phyloP scores from a whole-genome alignment of 371 early-diverging fungal genomes.

The Cokeromyces recurvatus region DNA sequence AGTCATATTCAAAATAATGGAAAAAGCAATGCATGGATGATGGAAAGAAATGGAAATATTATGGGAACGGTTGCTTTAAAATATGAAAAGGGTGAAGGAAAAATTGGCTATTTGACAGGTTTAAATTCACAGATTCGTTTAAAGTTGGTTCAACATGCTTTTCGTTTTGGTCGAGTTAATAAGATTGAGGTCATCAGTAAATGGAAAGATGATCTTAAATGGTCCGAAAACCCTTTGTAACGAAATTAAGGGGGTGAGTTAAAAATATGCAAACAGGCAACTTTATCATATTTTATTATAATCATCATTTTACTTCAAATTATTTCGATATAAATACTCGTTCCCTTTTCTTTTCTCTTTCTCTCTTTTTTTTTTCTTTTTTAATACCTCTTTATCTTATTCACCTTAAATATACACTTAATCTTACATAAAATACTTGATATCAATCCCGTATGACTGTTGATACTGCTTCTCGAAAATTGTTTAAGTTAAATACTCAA shows the following conservation, averaged over 20 bases:
- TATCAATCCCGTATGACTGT: too few relatives aligned
- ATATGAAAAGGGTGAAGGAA: constrained; percentile 29
- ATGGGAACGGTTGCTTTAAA: constrained; percentile 28
- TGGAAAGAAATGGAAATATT: constrained; percentile 15
- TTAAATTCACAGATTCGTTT: constrained; percentile 19
- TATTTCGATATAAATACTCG: too few relatives aligned
- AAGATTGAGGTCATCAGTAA: constrained; percentile 37
- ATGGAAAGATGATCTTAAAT: constrained; percentile 21
- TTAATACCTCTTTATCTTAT: too few relatives aligned
- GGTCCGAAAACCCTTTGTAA: constrained; percentile 23
- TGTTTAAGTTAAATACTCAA: constrained; percentile 9
- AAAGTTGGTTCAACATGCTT: constrained; percentile 31
- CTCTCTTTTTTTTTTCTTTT: not conserved
- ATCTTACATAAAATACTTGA: too few relatives aligned
- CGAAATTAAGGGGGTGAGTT: constrained; percentile 2
- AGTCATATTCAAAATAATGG: constrained; percentile 2
- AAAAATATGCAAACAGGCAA: too few relatives aligned
- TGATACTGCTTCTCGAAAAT: too few relatives aligned
- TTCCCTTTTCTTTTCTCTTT: not conserved
- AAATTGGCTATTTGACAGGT: constrained; percentile 33
- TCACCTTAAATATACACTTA: too few relatives aligned
- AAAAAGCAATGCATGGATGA: constrained; percentile 36
- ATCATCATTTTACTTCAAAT: too few relatives aligned
- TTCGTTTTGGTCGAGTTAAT: constrained; percentile 36
- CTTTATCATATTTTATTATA: too few relatives aligned